Conservation (phyloP, 1,284 basidiomycete genomes). For the Boletellus deceptivus region DNA sequence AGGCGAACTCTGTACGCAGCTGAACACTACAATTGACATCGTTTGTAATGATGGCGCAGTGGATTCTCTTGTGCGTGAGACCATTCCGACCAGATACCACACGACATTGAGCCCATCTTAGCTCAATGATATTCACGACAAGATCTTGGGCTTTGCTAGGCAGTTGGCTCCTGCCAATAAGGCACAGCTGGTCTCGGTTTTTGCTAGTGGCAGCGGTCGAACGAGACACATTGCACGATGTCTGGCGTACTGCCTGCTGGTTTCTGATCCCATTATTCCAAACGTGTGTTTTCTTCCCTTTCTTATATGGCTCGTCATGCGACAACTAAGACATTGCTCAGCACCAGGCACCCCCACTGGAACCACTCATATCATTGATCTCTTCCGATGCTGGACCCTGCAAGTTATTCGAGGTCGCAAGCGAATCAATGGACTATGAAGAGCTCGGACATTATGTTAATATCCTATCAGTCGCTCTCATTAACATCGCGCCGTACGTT, state of each 20-base stretch:
- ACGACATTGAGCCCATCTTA: constrained; percentile 27
- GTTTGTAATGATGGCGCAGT: constrained; percentile 39
- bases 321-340: constrained; percentile 20
- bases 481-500: constrained; percentile 57
- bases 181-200: constrained; percentile 46
- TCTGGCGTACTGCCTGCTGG: constrained; percentile 49
- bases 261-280: constrained; percentile 27
- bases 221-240: constrained; percentile 54
- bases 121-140: constrained; percentile 48
- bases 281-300: constrained; percentile 26
- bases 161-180: constrained; percentile 43
- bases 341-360: constrained; percentile 44
- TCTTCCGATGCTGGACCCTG: constrained; percentile 29
- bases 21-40: constrained; percentile 45
- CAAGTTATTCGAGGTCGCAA: constrained; percentile 45
- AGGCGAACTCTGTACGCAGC: constrained; percentile 42
- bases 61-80: constrained; percentile 35
- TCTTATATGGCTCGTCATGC: background rate
- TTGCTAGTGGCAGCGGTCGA: constrained; percentile 51
- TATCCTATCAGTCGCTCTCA: constrained; percentile 55
- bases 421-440: constrained; percentile 53
- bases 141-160: constrained; percentile 39
- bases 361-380: constrained; percentile 44
- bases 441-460: constrained; percentile 52
- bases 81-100: background rate